Percentiles rank a stretch among this genome's conserved stretches.
phyloP scores from a whole-genome alignment of 1,284 basidiomycete genomes.

The Cutaneotrichosporon sp. region DNA sequence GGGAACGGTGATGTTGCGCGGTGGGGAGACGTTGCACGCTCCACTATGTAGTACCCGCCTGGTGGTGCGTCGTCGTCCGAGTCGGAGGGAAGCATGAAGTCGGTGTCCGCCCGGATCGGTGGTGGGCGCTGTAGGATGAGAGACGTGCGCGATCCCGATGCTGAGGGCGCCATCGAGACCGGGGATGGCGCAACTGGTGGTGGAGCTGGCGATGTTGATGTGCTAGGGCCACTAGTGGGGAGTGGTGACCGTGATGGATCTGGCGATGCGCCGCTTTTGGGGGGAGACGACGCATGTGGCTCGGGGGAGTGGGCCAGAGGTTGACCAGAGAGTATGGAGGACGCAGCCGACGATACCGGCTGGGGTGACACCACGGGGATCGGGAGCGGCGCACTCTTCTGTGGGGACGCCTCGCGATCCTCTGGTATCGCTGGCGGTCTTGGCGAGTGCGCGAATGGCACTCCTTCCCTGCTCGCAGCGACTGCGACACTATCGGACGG shows the following conservation, averaged over 20 bases:
- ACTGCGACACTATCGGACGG: background rate
- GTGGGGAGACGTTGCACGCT: slow-evolving; percentile 17
- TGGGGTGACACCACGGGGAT: background rate
- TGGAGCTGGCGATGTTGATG: background rate
- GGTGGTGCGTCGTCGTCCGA: slow-evolving; percentile 52
- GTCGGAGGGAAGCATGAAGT: slow-evolving; percentile 51
- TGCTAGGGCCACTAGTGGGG: background rate
- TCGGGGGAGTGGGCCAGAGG: background rate
- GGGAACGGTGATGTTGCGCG: slow-evolving; percentile 4
- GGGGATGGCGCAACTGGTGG: background rate
- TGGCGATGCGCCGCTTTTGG: background rate
- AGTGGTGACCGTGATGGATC: background rate
- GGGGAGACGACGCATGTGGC: background rate
- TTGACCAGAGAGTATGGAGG: background rate
- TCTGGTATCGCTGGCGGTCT: background rate
- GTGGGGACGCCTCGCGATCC: slow-evolving; percentile 3
- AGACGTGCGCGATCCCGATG: background rate
- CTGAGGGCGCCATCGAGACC: background rate
- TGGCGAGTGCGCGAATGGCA: background rate
- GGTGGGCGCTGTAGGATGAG: slow-evolving; percentile 24
- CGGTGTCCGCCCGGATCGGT: slow-evolving; percentile 42
- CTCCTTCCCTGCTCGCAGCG: background rate
- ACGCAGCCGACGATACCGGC: background rate
- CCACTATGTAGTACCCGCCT: slow-evolving; percentile 50
- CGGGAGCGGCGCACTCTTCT: background rate